Evolutionary conservation across 2,329 filamentous ascomycete genomes (phyloP), one percentile per base, ranked within the genome.

Genomic region (Penicillium aurantiogriseum): DNA sequence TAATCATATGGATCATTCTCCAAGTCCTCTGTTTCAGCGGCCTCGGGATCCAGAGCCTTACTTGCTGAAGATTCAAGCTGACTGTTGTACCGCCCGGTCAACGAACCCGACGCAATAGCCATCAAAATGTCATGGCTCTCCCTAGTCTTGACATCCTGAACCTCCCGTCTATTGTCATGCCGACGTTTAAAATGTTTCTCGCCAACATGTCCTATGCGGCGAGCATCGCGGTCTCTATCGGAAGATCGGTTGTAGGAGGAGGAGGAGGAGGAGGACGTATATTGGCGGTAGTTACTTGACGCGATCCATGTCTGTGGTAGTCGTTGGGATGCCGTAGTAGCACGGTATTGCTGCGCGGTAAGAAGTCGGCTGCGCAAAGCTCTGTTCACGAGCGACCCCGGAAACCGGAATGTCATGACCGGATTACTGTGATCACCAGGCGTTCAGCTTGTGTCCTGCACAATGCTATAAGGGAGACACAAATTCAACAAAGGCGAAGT

Each of bases 341-440:
- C 54, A 21, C 56, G 56, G 19, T 55, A 42, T 42, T 58, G 55
- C 38, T 57, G 56, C n/a, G 46, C 52, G 19, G 46, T 39, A 29
- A 62, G 44, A 36, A 59, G 39, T 59, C 58, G 57, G 42, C 59
- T 66, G 57, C 61, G 65, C 54, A 65, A 51, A 63, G 63, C 57
- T 64, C 64, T 65, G 56, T 60, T 60, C 61, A 60, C 55, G 45
- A 58, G 44, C 38, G 58, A 62, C 36, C 51, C 58, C 33, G 65
- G 59, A 47, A 57, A 49, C 44, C 58, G 59, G 21, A 53, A 42
- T 31, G 61, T 53, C 65, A 67, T 67, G 51, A 51, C 39, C 44
- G 54, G 35, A 25, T 45, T 47, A 31, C 35, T 27, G 33, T 54
- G 25, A n/a, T 56, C n/a, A 27, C 43, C 49, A 29, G 21, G 21